A percentile compares a stretch with the other conserved stretches of the same genome.
Evolutionary conservation across 768 basidiomycete species (phyloP).

Genomic region (Mycena floridula): DNA sequence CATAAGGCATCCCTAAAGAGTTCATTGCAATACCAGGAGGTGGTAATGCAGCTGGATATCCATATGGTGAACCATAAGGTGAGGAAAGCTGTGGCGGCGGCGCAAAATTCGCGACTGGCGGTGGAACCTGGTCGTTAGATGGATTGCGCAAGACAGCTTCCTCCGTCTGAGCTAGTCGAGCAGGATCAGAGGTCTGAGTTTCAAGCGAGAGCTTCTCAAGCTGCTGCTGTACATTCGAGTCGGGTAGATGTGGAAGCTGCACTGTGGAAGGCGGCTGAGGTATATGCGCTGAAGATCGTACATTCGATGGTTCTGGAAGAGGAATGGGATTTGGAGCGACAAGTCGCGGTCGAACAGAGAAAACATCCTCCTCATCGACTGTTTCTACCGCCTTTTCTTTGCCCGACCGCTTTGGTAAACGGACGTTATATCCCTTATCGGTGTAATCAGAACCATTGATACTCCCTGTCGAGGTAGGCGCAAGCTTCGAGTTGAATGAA

Average conservation of each 20-base stretch:
- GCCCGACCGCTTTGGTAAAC: conserved; percentile 39
- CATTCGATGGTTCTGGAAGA: conserved; percentile 14
- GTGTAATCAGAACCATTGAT: conserved; percentile 29
- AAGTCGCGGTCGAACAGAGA: conserved; percentile 48
- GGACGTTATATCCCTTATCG: conserved; percentile 46
- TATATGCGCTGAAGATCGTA: background rate
- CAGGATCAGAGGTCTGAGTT: conserved; percentile 27
- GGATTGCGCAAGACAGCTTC: conserved; percentile 40
- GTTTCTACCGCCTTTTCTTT: conserved; percentile 28
- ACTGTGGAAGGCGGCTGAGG: conserved; percentile 18
- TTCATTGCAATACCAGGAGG: conserved; percentile 71
- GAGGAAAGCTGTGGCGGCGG: conserved; percentile 46
- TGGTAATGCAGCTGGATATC: conserved; percentile 51
- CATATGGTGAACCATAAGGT: conserved; percentile 63
- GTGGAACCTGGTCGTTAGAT: conserved; percentile 17
- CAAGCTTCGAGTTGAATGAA: too few species aligned
- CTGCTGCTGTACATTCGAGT: conserved; percentile 28
- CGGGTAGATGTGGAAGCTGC: conserved; percentile 20
- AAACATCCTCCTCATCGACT: conserved; percentile 38
- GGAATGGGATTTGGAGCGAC: conserved; percentile 30
- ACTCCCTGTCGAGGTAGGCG: conserved; percentile 11
- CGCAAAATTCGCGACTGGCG: conserved; percentile 37
- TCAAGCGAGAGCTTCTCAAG: conserved; percentile 33
- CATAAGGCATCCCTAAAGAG: conserved; percentile 75
- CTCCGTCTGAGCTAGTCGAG: conserved; percentile 35